Conservation (phyloP, 2,329 filamentous ascomycete species). For the Monilinia vaccinii-corymbosi region DNA sequence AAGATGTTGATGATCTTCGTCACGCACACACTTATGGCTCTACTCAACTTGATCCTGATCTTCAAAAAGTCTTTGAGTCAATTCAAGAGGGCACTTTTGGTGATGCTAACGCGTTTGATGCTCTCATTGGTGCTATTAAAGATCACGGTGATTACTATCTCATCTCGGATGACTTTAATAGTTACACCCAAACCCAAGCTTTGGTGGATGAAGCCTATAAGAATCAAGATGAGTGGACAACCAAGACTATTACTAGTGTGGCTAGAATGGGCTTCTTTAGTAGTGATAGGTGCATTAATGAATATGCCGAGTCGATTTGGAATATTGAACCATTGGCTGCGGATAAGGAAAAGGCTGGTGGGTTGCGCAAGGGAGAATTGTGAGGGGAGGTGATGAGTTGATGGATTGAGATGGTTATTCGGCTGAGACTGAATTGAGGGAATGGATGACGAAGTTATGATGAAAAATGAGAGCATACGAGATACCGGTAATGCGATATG, state of each 20-base stretch:
- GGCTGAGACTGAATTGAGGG: not conserved
- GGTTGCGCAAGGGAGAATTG: not conserved
- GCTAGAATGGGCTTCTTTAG: slow-evolving; percentile 96
- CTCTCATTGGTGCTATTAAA: slow-evolving; percentile 73
- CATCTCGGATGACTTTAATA: slow-evolving; percentile 94
- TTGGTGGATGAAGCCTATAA: slow-evolving; percentile 88
- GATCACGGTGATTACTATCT: slow-evolving; percentile 97
- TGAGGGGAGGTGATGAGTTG: not conserved
- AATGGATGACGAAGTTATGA: not conserved
- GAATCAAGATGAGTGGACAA: slow-evolving; percentile 87
- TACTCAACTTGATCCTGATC: slow-evolving; percentile 66
- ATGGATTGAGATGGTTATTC: not conserved
- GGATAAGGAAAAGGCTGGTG: not conserved
- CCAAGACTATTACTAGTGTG: slow-evolving; percentile 81
- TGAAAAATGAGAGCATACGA: not conserved
- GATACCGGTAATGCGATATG: not conserved
- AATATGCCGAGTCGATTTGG: slow-evolving; percentile 97
- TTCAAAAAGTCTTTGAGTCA: slow-evolving; percentile 72
- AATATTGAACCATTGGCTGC: slow-evolving; percentile 67
- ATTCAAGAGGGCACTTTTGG: slow-evolving; percentile 80
- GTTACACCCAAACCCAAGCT: slow-evolving; percentile 83
- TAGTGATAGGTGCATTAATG: slow-evolving; percentile 88
- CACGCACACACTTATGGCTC: slow-evolving; percentile 79
- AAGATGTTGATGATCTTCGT: slow-evolving; percentile 93
- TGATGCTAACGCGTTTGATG: slow-evolving; percentile 66